Percentiles rank a stretch among this genome's conserved stretches.
These are phyloP conservation scores for Candida anglica DNA, from an alignment of 805 yeast species.

Conservation along the genomic window DNA sequence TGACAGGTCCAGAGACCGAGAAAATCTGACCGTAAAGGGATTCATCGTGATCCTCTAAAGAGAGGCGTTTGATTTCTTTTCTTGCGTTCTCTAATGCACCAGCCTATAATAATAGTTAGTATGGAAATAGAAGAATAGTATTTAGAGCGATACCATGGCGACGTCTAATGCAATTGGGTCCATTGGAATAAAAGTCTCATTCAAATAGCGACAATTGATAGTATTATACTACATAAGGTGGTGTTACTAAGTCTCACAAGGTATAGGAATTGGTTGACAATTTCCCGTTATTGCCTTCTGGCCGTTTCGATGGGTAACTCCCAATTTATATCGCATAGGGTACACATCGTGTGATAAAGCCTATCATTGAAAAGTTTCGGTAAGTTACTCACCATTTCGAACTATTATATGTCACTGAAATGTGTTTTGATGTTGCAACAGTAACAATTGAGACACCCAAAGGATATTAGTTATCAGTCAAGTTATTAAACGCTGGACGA, in stretches of 20 bases:
- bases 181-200: conserved; percentile 2
- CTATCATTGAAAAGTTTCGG: no score
- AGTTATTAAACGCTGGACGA: conserved; percentile 5
- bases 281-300: no score
- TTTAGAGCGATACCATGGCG: no score
- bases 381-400: conserved; percentile 5
- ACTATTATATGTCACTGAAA: conserved; percentile 1
- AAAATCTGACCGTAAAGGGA: conserved; percentile 82
- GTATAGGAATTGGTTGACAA: neutral
- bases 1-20: conserved; percentile 97
- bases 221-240: neutral
- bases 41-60: conserved; percentile 68
- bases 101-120: conserved; percentile 47
- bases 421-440: neutral
- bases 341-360: no score
- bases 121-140: neutral
- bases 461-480: no score
- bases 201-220: no score
- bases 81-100: conserved; percentile 97
- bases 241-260: neutral
- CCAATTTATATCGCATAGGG: no score
- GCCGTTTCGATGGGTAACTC: no score
- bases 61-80: conserved; percentile 82
- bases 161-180: no score
- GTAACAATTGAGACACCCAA: no score